phyloP scores from a whole-genome alignment of 2,329 filamentous ascomycete species.

The Rhynchosporium agropyri region DNA sequence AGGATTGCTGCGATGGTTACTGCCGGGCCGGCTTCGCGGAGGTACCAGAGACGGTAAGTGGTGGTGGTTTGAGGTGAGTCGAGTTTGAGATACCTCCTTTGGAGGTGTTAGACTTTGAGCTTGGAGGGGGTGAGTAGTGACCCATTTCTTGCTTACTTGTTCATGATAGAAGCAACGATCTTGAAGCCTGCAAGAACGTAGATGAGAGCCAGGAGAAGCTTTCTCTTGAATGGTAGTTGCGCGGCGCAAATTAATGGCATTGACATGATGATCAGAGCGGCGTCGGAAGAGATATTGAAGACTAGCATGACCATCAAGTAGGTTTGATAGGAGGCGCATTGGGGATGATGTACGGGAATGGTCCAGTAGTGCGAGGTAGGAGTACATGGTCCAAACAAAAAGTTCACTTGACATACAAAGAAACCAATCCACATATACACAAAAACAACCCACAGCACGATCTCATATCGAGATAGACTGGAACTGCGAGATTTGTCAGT shows the following conservation, averaged over 20 bases:
- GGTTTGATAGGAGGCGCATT: constrained; percentile 58
- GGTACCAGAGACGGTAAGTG: constrained; percentile 49
- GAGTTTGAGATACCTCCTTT: constrained; percentile 33
- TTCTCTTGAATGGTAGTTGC: constrained; percentile 46
- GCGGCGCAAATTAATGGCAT: constrained; percentile 46
- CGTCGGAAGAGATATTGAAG: constrained; percentile 61
- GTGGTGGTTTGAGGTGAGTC: constrained; percentile 40
- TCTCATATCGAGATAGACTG: constrained; percentile 23
- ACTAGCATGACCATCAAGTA: constrained; percentile 60
- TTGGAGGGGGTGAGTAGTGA: not conserved
- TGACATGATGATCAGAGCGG: constrained; percentile 58
- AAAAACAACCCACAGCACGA: constrained; percentile 51
- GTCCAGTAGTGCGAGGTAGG: constrained; percentile 61
- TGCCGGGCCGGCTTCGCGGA: constrained; percentile 53
- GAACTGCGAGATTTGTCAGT: constrained; percentile 15
- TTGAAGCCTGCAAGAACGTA: constrained; percentile 56
- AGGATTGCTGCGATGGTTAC: constrained; percentile 56
- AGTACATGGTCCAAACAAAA: constrained; percentile 50
- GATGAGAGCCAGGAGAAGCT: constrained; percentile 47
- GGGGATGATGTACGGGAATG: constrained; percentile 52
- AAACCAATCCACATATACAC: constrained; percentile 52
- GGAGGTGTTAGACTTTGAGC: not conserved
- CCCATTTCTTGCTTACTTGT: constrained; percentile 43
- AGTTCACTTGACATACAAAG: constrained; percentile 40
- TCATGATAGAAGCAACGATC: constrained; percentile 54